Conservation (phyloP, 208 protist species). For the Balamuthia mandrillaris region DNA sequence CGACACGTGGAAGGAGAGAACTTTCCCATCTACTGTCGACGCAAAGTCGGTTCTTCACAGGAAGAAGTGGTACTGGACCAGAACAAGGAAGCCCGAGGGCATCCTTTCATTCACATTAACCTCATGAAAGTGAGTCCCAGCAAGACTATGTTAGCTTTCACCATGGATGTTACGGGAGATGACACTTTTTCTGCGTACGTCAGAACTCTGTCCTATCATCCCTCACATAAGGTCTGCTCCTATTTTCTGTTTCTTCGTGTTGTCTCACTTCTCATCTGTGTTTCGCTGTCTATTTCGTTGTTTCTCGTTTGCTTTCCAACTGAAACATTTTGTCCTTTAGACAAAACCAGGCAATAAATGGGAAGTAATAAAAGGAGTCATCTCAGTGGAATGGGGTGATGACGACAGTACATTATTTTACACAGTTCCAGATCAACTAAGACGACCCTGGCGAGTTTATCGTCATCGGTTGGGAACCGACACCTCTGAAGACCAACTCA, state of each 20-base stretch:
- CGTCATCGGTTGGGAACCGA: neutral
- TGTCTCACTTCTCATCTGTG: neutral
- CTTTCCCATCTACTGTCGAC: neutral
- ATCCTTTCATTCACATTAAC: conserved; percentile 1
- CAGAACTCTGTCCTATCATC: neutral
- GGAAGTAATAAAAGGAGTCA: too few species aligned
- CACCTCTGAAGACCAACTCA: neutral
- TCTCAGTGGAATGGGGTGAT: neutral
- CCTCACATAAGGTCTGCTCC: neutral
- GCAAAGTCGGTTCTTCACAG: neutral
- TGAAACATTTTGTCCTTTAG: neutral
- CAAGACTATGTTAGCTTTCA: neutral
- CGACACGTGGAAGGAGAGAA: neutral
- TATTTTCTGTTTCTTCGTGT: too few species aligned
- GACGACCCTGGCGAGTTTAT: neutral
- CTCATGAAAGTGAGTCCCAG: neutral
- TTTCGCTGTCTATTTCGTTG: neutral
- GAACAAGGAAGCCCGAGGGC: neutral
- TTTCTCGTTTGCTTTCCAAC: neutral
- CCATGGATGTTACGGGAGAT: neutral
- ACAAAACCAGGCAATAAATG: neutral
- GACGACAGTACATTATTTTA: neutral
- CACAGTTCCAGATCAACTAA: neutral
- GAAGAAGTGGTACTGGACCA: neutral
- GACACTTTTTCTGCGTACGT: neutral